Base-by-base conservation (phyloP, 2,329 filamentous ascomycete genomes). In the Pleoardoris graminearum region DNA sequence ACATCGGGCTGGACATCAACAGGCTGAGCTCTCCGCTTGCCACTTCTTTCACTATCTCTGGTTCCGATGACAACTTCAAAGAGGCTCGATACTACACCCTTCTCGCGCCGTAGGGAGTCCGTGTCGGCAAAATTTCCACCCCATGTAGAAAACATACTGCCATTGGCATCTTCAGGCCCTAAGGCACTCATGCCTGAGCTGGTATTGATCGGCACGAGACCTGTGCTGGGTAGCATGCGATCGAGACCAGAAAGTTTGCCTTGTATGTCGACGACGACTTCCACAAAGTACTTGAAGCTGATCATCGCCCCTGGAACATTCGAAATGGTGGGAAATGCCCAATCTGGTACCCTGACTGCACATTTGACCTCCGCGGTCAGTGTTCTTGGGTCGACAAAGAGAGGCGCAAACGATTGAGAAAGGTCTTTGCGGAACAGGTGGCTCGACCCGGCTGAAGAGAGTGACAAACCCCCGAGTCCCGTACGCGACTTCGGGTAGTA, bases 341-440 rank as follows among this genome's bases (percentile, higher is more conserved):
- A 90, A 58, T 96, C 91, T 0, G 94, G 94, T 2, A 97, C 84
- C 61, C 90, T 86, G 14, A 99, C 85, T 3, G 89, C 88, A 3
- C 91, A 88, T 14, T 87, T 94, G 36, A 97, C 85, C 39, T 88
- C 87, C 1, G 91, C 86, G 17, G 86, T 88, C 60, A 97, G 80
- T 0, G 87, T 91, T 22, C 74, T 77, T 0, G 92, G 93, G 66
- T 97, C 88, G 48, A 97, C 87, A 49, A 97, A 90, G 39, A 99
- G 79, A 4, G 94, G 92, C 17, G 89, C 88, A 51, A 95, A 91
- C 1, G 89, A 87, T 71, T 99, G 94, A 4, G 90, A 88, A 3
- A 99, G 78, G 70, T 99, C 94, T 71, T 97, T 97, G 48, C 94
- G 88, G 70, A 97, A 97, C n/a, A 94, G 83, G 71, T 92, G 94